Conservation (phyloP, 306 rosid genomes). For the Cucumis sativus region DNA sequence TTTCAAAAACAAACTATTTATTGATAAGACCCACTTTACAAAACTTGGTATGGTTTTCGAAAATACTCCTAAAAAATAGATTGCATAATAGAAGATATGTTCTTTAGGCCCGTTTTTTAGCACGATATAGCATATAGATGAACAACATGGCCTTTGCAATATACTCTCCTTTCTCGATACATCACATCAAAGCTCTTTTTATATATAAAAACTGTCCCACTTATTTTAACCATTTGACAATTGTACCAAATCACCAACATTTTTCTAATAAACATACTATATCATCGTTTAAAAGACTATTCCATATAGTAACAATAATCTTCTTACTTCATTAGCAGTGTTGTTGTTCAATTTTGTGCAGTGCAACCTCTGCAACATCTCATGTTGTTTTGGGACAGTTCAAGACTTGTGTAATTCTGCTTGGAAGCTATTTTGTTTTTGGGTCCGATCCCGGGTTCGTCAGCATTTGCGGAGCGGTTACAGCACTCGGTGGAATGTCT, state of each 20-base stretch:
- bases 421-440: conserved; percentile 36
- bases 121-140: background rate
- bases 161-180: background rate
- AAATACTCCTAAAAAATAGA: too few relatives aligned
- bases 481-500: conserved; percentile 43
- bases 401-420: conserved; percentile 71
- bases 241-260: background rate
- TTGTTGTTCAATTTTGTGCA: conserved; percentile 21
- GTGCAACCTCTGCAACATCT: conserved; percentile 91
- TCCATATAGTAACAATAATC: background rate
- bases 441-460: conserved; percentile 36
- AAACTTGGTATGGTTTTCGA: too few relatives aligned
- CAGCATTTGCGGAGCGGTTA: conserved; percentile 37
- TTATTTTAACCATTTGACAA: background rate
- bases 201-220: background rate
- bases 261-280: background rate
- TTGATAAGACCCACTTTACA: too few relatives aligned
- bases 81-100: too few relatives aligned
- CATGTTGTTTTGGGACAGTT: conserved; percentile 95
- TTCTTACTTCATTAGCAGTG: background rate
- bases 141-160: background rate
- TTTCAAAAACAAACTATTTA: too few relatives aligned
- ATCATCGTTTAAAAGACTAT: background rate
- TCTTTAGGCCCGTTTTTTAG: too few relatives aligned
- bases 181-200: background rate